Conservation (phyloP, 2,329 filamentous ascomycete genomes). For the Fusarium palustre region DNA sequence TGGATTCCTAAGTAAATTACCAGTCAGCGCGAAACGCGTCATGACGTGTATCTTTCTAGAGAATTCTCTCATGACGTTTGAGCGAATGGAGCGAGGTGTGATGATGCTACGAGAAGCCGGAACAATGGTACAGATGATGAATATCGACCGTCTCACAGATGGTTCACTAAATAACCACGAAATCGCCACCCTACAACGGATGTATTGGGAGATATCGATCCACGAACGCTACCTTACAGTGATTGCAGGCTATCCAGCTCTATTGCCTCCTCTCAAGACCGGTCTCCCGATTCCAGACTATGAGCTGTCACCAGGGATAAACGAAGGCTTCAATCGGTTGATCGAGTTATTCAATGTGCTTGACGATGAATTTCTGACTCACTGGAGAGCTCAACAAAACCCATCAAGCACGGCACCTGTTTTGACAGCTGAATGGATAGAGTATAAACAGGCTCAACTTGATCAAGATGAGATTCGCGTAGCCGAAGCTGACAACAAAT, state of each 20-base stretch:
- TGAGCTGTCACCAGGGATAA: slow-evolving; percentile 50
- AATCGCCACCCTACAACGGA: slow-evolving; percentile 52
- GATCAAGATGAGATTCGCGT: slow-evolving; percentile 54
- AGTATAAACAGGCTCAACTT: slow-evolving; percentile 55
- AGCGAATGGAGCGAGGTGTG: slow-evolving; percentile 61
- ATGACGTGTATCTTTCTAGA: slow-evolving; percentile 65
- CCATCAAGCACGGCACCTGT: slow-evolving; percentile 19
- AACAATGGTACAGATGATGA: slow-evolving; percentile 46
- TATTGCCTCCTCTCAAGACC: slow-evolving; percentile 47
- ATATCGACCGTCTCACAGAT: slow-evolving; percentile 29
- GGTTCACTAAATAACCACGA: slow-evolving; percentile 29
- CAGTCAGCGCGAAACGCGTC: slow-evolving; percentile 57
- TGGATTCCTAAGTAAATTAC: slow-evolving; percentile 52
- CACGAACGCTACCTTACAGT: slow-evolving; percentile 67
- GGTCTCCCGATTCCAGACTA: slow-evolving; percentile 49
- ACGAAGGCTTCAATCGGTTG: slow-evolving; percentile 54
- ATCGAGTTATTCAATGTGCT: slow-evolving; percentile 54
- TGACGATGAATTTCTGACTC: slow-evolving; percentile 53
- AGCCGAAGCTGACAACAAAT: slow-evolving; percentile 43
- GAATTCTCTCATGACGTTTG: slow-evolving; percentile 63
- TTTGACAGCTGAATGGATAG: slow-evolving; percentile 55
- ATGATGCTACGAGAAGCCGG: slow-evolving; percentile 63
- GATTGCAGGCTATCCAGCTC: slow-evolving; percentile 58
- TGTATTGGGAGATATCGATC: slow-evolving; percentile 69
- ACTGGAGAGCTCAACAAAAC: slow-evolving; percentile 52